These are phyloP conservation scores for Ilyonectria destructans DNA, from an alignment of 2,329 filamentous ascomycete genomes.

Conservation along the genomic window DNA sequence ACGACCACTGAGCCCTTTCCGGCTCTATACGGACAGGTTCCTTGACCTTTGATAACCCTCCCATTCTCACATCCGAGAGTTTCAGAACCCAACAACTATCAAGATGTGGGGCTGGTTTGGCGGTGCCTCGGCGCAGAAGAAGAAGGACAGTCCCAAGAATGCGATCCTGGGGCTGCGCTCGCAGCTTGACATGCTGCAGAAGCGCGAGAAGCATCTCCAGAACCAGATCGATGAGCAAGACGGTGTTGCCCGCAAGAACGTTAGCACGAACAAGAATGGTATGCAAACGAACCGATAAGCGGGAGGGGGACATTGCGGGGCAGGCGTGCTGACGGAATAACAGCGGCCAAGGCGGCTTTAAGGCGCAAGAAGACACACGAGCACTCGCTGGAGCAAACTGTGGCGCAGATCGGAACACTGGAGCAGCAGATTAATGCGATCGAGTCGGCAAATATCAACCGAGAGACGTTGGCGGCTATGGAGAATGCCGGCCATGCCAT, in stretches of 20 bases:
- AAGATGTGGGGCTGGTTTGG: conserved; percentile 93
- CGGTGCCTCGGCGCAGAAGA: conserved; percentile 84
- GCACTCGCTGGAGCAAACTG: conserved; percentile 91
- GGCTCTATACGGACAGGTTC: conserved; percentile 35
- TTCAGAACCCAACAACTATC: conserved; percentile 35
- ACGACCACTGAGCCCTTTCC: conserved; percentile 35
- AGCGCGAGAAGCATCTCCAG: conserved; percentile 92
- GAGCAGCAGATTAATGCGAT: conserved; percentile 98
- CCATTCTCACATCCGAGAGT: conserved; percentile 5
- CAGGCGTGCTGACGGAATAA: conserved; percentile 44
- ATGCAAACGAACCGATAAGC: conserved; percentile 55
- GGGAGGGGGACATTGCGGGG: conserved; percentile 31
- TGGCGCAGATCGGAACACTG: conserved; percentile 89
- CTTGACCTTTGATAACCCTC: conserved; percentile 31
- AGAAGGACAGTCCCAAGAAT: conserved; percentile 96
- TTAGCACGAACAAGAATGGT: conserved; percentile 92
- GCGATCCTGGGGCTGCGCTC: conserved; percentile 90
- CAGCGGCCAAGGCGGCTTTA: conserved; percentile 91
- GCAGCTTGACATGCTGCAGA: conserved; percentile 97
- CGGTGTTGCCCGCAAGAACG: conserved; percentile 88
- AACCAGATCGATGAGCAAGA: conserved; percentile 96
- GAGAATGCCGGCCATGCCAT: conserved; percentile 91
- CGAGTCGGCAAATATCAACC: conserved; percentile 98
- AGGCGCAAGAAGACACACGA: conserved; percentile 96
- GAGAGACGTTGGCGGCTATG: conserved; percentile 95